Percentiles rank a stretch among this genome's conserved stretches.
Evolutionary conservation across 2,329 filamentous ascomycete species (phyloP).

Genomic region (Chrysosporium queenslandicum): DNA sequence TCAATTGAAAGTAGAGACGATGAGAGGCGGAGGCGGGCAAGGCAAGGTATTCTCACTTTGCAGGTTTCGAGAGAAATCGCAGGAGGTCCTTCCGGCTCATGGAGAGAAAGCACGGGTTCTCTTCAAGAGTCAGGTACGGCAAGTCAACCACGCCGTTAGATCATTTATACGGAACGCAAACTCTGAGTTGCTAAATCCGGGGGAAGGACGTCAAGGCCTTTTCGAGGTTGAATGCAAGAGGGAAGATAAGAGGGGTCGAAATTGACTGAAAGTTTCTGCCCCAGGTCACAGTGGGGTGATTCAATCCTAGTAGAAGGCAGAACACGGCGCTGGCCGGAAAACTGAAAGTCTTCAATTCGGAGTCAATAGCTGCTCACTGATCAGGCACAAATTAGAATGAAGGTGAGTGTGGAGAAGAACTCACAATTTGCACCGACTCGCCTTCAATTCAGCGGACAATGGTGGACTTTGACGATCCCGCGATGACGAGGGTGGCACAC

Average conservation of each 20-base stretch:
- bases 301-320: not conserved
- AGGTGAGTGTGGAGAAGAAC: not conserved
- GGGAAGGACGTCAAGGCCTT: not conserved
- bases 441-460: not conserved
- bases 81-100: constrained; percentile 89
- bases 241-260: not conserved
- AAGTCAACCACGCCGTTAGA: constrained; percentile 14
- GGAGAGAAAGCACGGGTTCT: constrained; percentile 43
- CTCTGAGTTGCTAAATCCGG: not conserved
- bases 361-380: not conserved
- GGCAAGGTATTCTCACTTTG: constrained; percentile 56
- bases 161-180: constrained; percentile 10
- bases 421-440: not conserved
- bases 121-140: constrained; percentile 19
- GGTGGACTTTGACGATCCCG: not conserved
- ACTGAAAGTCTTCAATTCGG: not conserved
- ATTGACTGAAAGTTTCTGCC: not conserved
- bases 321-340: not conserved
- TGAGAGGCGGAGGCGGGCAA: not conserved
- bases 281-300: not conserved
- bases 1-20: too few species aligned
- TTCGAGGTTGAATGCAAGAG: not conserved
- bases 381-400: not conserved
- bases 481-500: not conserved
- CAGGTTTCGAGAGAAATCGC: constrained; percentile 87